Conservation (phyloP, 2,329 filamentous ascomycete species). For the Penicillium sp. region DNA sequence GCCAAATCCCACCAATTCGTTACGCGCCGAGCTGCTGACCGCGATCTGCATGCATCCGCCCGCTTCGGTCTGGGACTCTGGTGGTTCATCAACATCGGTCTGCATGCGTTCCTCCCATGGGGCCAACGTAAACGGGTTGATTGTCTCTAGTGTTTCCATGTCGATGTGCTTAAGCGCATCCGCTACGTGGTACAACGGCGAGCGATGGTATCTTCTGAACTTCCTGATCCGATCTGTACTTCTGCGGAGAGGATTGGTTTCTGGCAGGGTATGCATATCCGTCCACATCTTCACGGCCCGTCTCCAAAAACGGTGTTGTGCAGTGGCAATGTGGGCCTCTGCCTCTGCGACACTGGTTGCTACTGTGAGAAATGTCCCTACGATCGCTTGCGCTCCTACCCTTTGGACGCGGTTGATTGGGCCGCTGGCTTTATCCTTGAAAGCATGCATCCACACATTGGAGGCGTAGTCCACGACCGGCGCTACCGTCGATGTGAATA, state of each 20-base stretch:
- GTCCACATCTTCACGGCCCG: conserved; percentile 19
- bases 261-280: conserved; percentile 15
- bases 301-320: too few relatives aligned
- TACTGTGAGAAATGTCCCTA: conserved; percentile 26
- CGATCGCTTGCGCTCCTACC: conserved; percentile 25
- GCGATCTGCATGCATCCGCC: conserved; percentile 12
- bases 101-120: not conserved
- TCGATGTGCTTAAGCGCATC: not conserved
- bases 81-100: not conserved
- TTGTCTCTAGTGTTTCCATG: not conserved
- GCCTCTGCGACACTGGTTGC: conserved; percentile 24
- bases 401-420: conserved; percentile 26
- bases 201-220: not conserved
- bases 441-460: conserved; percentile 22
- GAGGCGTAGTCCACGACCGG: conserved; percentile 28
- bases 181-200: not conserved
- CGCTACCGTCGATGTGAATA: conserved; percentile 25
- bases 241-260: conserved; percentile 17
- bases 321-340: conserved; percentile 23
- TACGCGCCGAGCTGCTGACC: conserved; percentile 21
- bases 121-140: not conserved
- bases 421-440: conserved; percentile 14
- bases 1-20: conserved; percentile 18
- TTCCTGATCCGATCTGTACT: conserved; percentile 15
- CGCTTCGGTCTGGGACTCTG: not conserved